phyloP scores from a whole-genome alignment of 768 basidiomycete species.

The Lentinula sp. region DNA sequence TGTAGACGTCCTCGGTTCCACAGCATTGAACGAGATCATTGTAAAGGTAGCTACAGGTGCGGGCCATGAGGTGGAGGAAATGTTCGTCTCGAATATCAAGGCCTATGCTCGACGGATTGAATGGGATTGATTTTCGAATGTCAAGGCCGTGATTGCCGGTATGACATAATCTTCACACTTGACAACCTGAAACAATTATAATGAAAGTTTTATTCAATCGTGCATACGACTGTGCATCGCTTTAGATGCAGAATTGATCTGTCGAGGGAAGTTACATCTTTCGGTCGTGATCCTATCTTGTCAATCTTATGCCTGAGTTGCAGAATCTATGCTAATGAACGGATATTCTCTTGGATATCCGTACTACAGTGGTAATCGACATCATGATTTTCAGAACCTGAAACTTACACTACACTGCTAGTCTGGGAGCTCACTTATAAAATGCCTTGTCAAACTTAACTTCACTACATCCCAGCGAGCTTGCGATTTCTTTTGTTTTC shows the following conservation, averaged over 20 bases:
- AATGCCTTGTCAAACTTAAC: neutral
- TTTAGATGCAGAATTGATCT: neutral
- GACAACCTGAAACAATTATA: neutral
- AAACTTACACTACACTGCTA: too few species aligned
- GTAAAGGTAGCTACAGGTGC: constrained; percentile 84
- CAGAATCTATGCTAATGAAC: neutral
- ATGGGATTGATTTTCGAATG: constrained; percentile 24
- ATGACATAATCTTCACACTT: neutral
- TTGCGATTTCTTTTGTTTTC: neutral
- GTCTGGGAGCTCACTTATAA: neutral
- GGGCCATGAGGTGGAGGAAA: constrained; percentile 64
- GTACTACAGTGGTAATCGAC: too few species aligned
- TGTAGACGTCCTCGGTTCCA: constrained; percentile 79
- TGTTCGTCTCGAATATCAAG: constrained; percentile 67
- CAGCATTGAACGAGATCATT: constrained; percentile 82
- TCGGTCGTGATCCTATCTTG: too few species aligned
- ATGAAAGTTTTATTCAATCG: neutral
- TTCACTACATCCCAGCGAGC: neutral
- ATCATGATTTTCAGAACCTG: too few species aligned
- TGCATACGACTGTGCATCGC: neutral
- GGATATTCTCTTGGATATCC: too few species aligned
- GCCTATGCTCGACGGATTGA: too few species aligned
- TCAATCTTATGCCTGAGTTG: too few species aligned
- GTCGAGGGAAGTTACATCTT: neutral
- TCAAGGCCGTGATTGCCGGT: neutral